phyloP scores from a whole-genome alignment of 495 filamentous ascomycete genomes.

The Aspergillus nanangensis region DNA sequence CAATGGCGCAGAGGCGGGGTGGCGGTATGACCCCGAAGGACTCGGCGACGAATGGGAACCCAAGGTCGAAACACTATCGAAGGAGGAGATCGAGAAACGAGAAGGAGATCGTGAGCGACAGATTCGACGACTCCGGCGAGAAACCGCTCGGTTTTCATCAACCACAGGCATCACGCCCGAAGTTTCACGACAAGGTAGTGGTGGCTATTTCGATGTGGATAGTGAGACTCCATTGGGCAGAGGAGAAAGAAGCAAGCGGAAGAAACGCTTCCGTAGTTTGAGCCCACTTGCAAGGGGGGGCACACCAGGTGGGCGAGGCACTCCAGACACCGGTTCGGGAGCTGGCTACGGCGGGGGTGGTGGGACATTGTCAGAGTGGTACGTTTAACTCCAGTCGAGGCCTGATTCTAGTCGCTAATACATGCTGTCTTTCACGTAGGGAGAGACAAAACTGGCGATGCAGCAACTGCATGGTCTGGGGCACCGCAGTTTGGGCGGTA shows the following conservation, averaged over 20 bases:
- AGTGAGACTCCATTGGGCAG: conserved; percentile 70
- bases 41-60: conserved; percentile 92
- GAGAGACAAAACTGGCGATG: conserved; percentile 88
- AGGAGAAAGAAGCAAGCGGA: conserved; percentile 89
- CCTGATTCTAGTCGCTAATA: conserved; percentile 8
- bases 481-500: conserved; percentile 88
- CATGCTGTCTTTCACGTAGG: conserved; percentile 29
- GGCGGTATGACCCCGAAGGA: conserved; percentile 90
- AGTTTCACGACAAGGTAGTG: conserved; percentile 50
- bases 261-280: conserved; percentile 84
- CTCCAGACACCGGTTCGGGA: conserved; percentile 65
- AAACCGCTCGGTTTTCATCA: conserved; percentile 88
- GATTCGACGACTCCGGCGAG: conserved; percentile 76
- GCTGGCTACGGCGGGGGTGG: conserved; percentile 63
- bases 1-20: conserved; percentile 73
- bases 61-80: conserved; percentile 80
- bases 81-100: conserved; percentile 96
- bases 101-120: conserved; percentile 93
- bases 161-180: conserved; percentile 71
- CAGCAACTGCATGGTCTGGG: conserved; percentile 83
- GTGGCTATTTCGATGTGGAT: conserved; percentile 57
- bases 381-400: too few relatives aligned
- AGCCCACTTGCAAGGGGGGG: conserved; percentile 66
- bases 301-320: conserved; percentile 68
- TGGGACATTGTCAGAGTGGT: conserved; percentile 69